phyloP scores from a whole-genome alignment of 352 stramenopile species.

The Globisporangium abappressorium region DNA sequence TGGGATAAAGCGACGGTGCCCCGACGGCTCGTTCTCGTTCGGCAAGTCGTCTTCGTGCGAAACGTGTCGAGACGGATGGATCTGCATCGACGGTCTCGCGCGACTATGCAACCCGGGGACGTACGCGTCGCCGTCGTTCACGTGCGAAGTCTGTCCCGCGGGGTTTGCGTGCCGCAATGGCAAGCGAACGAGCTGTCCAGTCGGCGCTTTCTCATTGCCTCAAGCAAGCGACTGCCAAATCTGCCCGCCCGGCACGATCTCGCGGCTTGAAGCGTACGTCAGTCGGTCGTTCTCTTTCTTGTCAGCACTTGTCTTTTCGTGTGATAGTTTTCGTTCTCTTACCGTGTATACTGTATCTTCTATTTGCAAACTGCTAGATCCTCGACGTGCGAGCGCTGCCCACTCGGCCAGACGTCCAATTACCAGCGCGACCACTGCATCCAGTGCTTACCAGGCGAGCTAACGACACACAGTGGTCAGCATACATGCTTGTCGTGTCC shows the following conservation, averaged over 20 bases:
- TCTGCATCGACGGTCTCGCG: conserved; percentile 53
- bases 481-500: conserved; percentile 50
- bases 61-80: conserved; percentile 54
- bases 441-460: conserved; percentile 38
- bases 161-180: conserved; percentile 62
- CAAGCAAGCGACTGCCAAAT: conserved; percentile 47
- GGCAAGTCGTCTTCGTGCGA: conserved; percentile 52
- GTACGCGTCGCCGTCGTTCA: conserved; percentile 34
- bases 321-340: not conserved
- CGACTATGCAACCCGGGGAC: conserved; percentile 54
- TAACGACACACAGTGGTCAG: conserved; percentile 32
- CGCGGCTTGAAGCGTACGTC: conserved; percentile 34
- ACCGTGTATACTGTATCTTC: not conserved
- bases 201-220: conserved; percentile 39
- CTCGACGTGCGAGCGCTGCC: conserved; percentile 38
- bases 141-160: conserved; percentile 40
- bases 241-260: conserved; percentile 61
- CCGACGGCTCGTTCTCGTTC: conserved; percentile 54
- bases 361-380: conserved; percentile 22
- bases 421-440: conserved; percentile 55
- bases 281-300: not conserved
- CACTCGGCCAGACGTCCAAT: conserved; percentile 45
- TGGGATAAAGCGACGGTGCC: conserved; percentile 49
- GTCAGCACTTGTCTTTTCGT: not conserved
- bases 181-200: conserved; percentile 37